Evolutionary conservation across 2,329 filamentous ascomycete species (phyloP), one percentile per base, ranked within the genome.

Genomic region (Trichothecium sympodiale): DNA sequence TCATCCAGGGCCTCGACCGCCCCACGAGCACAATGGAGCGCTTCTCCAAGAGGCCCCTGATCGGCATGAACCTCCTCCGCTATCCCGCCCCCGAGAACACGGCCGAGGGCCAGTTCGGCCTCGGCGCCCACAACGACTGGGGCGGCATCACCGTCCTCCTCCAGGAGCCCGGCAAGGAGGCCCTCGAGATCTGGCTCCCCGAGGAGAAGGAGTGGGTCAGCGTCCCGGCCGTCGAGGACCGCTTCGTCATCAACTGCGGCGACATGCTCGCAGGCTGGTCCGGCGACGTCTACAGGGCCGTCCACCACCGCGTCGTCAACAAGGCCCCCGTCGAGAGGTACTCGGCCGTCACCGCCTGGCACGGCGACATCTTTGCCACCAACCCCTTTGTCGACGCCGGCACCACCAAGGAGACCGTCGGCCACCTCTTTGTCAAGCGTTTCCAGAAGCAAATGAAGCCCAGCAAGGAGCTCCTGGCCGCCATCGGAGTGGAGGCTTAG

Each of bases 161-260:
- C 6, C 53, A 55, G 38, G 40, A 55, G 40, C 41, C 46, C 17
- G 45, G 45, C 35, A 49, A 38, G 3, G 42, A 51, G 20, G 53
- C 51, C 1, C 43, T 55, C 1, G 46, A 55, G 28, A 50, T 55
- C 2, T 53, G 45, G 46, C 43, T 48, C 20, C 46, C 45, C 6
- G 38, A 39, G 5, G 43, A 37, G 1, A 41, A 49, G 40, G 44
- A 44, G 5, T 56, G 52, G 53, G 43, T 55, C 9, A 40, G 44
- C 1, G 53, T 60, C 2, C 49, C 52, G 1, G 49, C 51, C 2
- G 45, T 50, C 26, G 44, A 50, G 39, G 45, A 50, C 20, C 47
- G 48, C 5, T 60, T 52, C 32, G 55, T 61, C 6, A 55, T 60
- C 37, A 61, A 62, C 33, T 50, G 56, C 17, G 57, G 57, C 4